Conservation (phyloP, 495 filamentous ascomycete genomes). For the Mytilinidion resinicola region DNA sequence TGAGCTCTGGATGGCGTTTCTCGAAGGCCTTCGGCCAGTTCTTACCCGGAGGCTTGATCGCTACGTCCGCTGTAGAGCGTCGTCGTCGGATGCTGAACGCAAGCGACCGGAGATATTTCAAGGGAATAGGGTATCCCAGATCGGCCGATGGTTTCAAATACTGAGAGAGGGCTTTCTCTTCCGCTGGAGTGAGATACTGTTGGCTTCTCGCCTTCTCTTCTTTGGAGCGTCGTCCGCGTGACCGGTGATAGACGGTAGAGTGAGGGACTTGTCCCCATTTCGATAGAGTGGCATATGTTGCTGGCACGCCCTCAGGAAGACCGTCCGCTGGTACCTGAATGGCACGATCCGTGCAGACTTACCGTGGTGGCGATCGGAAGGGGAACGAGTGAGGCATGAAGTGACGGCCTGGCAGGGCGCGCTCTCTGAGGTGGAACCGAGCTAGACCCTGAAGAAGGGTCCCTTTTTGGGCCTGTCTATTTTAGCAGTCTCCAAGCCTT, state of each 20-base stretch:
- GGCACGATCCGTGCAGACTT: no score
- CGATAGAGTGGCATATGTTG: neutral
- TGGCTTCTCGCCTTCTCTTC: neutral
- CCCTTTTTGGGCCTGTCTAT: no score
- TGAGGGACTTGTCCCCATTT: neutral
- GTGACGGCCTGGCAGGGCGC: no score
- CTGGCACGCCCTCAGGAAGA: slow-evolving; percentile 7
- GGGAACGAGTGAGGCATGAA: no score
- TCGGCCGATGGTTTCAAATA: slow-evolving; percentile 30
- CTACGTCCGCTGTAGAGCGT: neutral
- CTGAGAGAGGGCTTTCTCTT: slow-evolving; percentile 30
- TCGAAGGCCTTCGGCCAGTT: slow-evolving; percentile 26
- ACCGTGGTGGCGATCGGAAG: no score
- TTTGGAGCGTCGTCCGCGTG: neutral
- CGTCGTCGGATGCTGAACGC: neutral
- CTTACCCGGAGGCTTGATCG: slow-evolving; percentile 9
- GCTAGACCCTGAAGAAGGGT: no score
- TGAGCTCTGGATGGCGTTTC: slow-evolving; percentile 13
- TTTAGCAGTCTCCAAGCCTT: no score
- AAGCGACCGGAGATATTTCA: slow-evolving; percentile 22
- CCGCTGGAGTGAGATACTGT: slow-evolving; percentile 1
- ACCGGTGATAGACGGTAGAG: neutral
- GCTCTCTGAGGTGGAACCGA: no score
- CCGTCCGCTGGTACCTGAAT: no score
- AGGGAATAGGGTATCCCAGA: slow-evolving; percentile 25